These are phyloP conservation scores for Paecilomyces variotii DNA, from an alignment of 2,329 filamentous ascomycete genomes.

Conservation along the genomic window DNA sequence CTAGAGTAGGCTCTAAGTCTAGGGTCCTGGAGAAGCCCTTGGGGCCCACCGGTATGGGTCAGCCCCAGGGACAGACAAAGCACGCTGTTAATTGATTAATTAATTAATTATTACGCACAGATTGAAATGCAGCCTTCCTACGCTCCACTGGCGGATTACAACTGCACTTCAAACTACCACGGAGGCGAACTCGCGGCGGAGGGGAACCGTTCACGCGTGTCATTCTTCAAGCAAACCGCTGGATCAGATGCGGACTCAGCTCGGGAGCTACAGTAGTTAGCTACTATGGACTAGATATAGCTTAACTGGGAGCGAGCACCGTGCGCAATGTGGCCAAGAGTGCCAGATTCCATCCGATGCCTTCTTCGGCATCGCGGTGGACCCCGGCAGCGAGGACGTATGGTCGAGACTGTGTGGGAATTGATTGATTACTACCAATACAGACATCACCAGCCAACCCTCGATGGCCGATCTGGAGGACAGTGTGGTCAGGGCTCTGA, in stretches of 20 bases:
- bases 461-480: conserved; percentile 1
- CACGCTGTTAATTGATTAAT: background rate
- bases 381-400: background rate
- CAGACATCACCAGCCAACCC: background rate
- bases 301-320: background rate
- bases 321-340: background rate
- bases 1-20: too few species aligned
- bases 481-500: background rate
- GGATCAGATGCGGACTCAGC: background rate
- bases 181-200: background rate
- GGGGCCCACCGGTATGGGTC: background rate
- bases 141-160: background rate
- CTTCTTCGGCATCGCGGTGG: background rate
- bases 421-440: background rate
- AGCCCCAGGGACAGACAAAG: background rate
- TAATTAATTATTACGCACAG: background rate
- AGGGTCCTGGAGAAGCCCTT: background rate
- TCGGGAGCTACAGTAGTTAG: background rate
- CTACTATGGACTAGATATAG: too few species aligned
- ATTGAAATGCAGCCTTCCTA: background rate
- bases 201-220: background rate
- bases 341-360: background rate
- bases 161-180: background rate
- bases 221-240: background rate
- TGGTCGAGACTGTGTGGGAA: background rate